These are phyloP conservation scores for Teratosphaeria viscida DNA, from an alignment of 2,329 filamentous ascomycete genomes.

Conservation along the genomic window DNA sequence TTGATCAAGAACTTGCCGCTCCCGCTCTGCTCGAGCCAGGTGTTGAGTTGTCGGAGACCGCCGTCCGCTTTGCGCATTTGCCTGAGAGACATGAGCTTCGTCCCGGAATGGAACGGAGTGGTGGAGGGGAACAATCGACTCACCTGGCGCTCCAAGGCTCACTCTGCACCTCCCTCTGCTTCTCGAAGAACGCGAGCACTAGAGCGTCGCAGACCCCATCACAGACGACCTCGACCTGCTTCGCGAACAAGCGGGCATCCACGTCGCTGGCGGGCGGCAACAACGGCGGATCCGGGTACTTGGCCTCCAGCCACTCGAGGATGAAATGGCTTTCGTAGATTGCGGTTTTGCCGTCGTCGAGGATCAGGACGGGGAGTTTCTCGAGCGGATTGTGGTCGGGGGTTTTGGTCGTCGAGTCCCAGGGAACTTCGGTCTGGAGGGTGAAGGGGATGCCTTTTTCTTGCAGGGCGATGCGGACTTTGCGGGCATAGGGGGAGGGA, in stretches of 20 bases:
- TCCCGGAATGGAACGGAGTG: not conserved
- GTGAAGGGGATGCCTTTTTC: slow-evolving; percentile 32
- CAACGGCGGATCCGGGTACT: slow-evolving; percentile 21
- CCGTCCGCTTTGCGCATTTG: slow-evolving; percentile 29
- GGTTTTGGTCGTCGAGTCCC: slow-evolving; percentile 30
- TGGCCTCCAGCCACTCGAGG: slow-evolving; percentile 28
- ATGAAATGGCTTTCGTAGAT: slow-evolving; percentile 30
- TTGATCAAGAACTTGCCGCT: slow-evolving; percentile 22
- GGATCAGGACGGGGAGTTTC: slow-evolving; percentile 30
- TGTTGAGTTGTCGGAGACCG: slow-evolving; percentile 22
- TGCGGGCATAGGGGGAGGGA: slow-evolving; percentile 32
- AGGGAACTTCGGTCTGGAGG: slow-evolving; percentile 34
- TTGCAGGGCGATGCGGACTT: slow-evolving; percentile 30
- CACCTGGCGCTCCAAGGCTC: slow-evolving; percentile 22
- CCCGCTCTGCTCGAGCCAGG: slow-evolving; percentile 15
- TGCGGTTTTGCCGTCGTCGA: slow-evolving; percentile 17
- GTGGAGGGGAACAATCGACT: not conserved
- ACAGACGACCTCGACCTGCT: slow-evolving; percentile 26
- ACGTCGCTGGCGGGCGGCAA: slow-evolving; percentile 13
- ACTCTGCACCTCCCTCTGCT: slow-evolving; percentile 21
- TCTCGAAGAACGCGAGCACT: slow-evolving; percentile 29
- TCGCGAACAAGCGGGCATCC: slow-evolving; percentile 22
- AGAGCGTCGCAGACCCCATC: slow-evolving; percentile 30
- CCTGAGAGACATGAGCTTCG: slow-evolving; percentile 7
- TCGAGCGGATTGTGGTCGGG: slow-evolving; percentile 32